Evolutionary conservation across 108 stramenopile species (phyloP), one percentile per base, ranked within the genome.

Genomic region (Discostella stelligeroides): DNA sequence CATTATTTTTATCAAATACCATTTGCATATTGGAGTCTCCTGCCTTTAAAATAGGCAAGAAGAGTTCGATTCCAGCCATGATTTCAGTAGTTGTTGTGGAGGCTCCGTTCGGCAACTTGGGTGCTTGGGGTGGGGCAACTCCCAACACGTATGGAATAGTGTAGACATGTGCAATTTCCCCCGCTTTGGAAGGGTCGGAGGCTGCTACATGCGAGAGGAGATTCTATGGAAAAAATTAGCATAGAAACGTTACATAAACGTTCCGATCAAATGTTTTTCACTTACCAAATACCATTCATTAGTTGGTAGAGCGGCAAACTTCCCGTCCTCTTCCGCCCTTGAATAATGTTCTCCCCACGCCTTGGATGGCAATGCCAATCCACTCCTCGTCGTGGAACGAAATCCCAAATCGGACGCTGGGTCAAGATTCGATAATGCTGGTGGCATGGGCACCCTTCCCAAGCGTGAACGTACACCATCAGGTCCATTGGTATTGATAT

Each of bases 111-210:
- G 86, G 81, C 17, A 81, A 38, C n/a, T 70, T 77, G 39, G 85
- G 34, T 25, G 88, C 80, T 10, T 27, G 15, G 15, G 83, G 83
- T 20, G 89, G 89, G 18, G 84, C 83, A 12, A 84, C 66, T 46
- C 94, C 89, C 1, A 94, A 34, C 7, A 94, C 63, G 80, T 92
- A 94, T 0, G 93, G 92, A 34, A 88, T 81, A 24, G 89, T 78
- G 68, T 94, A 92, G 0, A 77, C 87, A 43, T 86, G 80, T 5
- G 91, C 83, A 12, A 82, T 38, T 68, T 81, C 82, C 40, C 30
- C 60, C 18, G 66, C 72, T 1, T 4, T 57, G 43, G 79, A 66
- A 10, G 90, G 91, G 45, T 92, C 88, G 3, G 69, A 63, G 2
- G 75, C 73, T 25, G 69, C 75, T 15, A 37, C 56, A 45, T 84